Percentiles rank a stretch among this genome's conserved stretches.
These are phyloP conservation scores for Mollisiaceae sp. DNA, from an alignment of 2,329 filamentous ascomycete genomes.

Conservation along the genomic window DNA sequence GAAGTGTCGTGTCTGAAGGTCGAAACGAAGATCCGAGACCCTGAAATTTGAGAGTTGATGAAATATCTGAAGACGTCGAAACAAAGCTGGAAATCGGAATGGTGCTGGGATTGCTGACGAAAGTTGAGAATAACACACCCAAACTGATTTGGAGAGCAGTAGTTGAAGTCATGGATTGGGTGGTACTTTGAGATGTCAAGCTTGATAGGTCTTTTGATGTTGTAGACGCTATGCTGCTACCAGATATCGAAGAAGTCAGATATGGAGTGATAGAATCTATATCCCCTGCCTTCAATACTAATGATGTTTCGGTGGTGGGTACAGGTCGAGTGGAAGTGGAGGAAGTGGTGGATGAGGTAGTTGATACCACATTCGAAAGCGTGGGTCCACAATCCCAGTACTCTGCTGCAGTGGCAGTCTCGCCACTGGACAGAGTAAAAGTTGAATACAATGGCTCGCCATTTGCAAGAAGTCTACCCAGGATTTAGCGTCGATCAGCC, in stretches of 20 bases:
- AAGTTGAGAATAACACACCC: neutral
- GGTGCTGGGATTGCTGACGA: neutral
- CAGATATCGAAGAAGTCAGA: neutral
- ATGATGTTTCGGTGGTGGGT: neutral
- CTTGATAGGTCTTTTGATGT: neutral
- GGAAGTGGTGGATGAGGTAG: neutral
- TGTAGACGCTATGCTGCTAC: neutral
- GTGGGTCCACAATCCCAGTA: slow-evolving; percentile 1
- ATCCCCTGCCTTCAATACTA: neutral
- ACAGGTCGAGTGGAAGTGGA: neutral
- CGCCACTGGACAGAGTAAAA: slow-evolving; percentile 4
- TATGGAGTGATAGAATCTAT: neutral
- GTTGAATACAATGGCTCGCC: neutral
- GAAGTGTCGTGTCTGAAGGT: neutral
- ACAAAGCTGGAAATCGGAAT: neutral
- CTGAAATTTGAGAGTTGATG: neutral
- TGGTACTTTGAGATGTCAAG: neutral
- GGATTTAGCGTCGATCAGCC: neutral
- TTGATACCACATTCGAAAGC: neutral
- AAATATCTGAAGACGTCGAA: neutral
- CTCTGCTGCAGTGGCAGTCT: neutral
- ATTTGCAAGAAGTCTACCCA: neutral
- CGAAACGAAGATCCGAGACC: neutral
- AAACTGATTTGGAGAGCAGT: neutral
- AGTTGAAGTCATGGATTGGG: neutral